Conservation (phyloP, 2,329 filamentous ascomycete genomes). For the Aspergillus arachidicola region DNA sequence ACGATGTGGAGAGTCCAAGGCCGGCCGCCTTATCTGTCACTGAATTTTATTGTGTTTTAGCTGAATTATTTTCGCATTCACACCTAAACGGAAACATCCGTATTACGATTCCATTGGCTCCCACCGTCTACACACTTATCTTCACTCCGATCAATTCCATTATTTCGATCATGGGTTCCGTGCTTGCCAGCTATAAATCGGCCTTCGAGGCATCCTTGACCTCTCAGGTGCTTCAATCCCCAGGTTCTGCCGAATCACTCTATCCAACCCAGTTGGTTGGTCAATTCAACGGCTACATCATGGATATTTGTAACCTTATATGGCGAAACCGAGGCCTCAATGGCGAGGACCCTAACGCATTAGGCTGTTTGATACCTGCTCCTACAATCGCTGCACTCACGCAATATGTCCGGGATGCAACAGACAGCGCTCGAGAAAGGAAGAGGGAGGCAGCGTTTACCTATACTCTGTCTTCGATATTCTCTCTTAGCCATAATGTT, state of each 20-base stretch:
- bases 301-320: constrained; percentile 83
- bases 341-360: constrained; percentile 61
- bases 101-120: constrained; percentile 68
- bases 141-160: constrained; percentile 66
- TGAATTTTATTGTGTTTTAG: constrained; percentile 69
- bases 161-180: constrained; percentile 68
- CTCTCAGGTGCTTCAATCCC: constrained; percentile 39
- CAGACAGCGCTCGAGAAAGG: constrained; percentile 35
- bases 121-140: constrained; percentile 70
- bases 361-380: constrained; percentile 55
- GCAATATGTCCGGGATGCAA: constrained; percentile 44
- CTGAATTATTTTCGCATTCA: constrained; percentile 58
- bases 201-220: constrained; percentile 67
- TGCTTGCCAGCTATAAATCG: constrained; percentile 72
- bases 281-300: constrained; percentile 79
- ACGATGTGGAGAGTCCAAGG: constrained; percentile 19
- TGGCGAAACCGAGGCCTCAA: constrained; percentile 77
- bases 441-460: constrained; percentile 34
- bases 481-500: constrained; percentile 52
- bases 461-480: constrained; percentile 43
- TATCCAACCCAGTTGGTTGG: constrained; percentile 66
- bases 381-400: constrained; percentile 49
- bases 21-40: constrained; percentile 57
- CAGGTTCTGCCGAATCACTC: constrained; percentile 33
- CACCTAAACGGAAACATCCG: constrained; percentile 58